A percentile compares a stretch with the other conserved stretches of the same genome.
Evolutionary conservation across 2,329 filamentous ascomycete species (phyloP).

Genomic region (Nothophaeocryptopus gaeumannii): DNA sequence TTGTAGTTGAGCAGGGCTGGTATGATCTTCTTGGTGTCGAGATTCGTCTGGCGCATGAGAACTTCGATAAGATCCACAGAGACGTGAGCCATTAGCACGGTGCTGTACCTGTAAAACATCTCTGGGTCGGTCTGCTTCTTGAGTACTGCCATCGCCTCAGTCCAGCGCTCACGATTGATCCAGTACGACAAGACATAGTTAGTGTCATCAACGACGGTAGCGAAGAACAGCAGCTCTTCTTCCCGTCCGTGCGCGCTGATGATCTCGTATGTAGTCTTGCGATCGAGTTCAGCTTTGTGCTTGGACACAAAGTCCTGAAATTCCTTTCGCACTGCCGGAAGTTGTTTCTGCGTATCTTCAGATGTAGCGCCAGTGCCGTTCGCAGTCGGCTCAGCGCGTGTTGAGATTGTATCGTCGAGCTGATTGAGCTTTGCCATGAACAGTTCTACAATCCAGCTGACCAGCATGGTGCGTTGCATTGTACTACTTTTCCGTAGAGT

Average conservation of each 20-base stretch:
- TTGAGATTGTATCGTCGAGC: constrained; percentile 89
- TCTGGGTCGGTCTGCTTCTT: constrained; percentile 91
- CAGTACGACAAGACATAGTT: constrained; percentile 95
- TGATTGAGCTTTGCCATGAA: constrained; percentile 97
- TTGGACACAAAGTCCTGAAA: constrained; percentile 84
- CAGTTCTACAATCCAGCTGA: constrained; percentile 90
- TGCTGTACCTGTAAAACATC: constrained; percentile 95
- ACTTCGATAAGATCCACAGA: constrained; percentile 89
- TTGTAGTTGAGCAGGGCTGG: constrained; percentile 94
- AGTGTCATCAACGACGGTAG: constrained; percentile 83
- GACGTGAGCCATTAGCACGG: constrained; percentile 88
- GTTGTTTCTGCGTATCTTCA: constrained; percentile 65
- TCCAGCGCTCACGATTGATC: constrained; percentile 93
- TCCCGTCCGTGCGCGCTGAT: constrained; percentile 94
- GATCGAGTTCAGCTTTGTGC: constrained; percentile 83
- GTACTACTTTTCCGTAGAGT: constrained; percentile 76
- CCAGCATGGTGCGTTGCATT: constrained; percentile 95
- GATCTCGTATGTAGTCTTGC: constrained; percentile 90
- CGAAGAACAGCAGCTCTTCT: constrained; percentile 87
- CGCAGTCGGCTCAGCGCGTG: constrained; percentile 73
- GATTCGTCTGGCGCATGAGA: constrained; percentile 82
- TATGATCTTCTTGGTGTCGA: constrained; percentile 84
- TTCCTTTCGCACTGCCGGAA: constrained; percentile 69
- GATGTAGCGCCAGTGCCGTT: constrained; percentile 52
- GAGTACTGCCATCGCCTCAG: constrained; percentile 78